These are phyloP conservation scores for Dillenia turbinata DNA, from an alignment of 164 flowering plant species.

Conservation along the genomic window DNA sequence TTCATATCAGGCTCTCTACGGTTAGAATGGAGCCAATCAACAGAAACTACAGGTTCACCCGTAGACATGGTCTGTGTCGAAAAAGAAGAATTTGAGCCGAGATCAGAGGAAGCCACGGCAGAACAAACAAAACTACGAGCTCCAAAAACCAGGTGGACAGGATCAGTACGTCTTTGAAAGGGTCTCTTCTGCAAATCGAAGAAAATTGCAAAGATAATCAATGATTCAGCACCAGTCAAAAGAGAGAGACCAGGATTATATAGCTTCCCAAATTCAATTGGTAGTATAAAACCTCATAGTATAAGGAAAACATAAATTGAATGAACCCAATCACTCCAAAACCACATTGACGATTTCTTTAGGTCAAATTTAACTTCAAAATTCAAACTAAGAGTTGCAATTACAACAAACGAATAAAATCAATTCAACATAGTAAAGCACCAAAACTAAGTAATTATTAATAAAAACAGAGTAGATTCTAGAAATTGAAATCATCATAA, in stretches of 20 bases:
- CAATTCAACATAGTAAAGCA: too few relatives aligned
- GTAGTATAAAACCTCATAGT: too few relatives aligned
- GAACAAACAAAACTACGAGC: constrained; percentile 17
- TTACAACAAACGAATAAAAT: too few relatives aligned
- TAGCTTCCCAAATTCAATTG: too few relatives aligned
- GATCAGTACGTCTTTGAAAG: constrained; percentile 15
- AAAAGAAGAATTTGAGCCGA: constrained; percentile 34
- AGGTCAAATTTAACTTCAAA: too few relatives aligned
- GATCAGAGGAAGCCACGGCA: constrained; percentile 34
- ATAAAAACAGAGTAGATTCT: too few relatives aligned
- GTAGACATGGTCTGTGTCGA: constrained; percentile 46
- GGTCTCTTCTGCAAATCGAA: constrained; percentile 48
- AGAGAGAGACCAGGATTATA: not conserved
- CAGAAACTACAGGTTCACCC: constrained; percentile 88
- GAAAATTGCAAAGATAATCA: not conserved
- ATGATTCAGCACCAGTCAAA: not conserved
- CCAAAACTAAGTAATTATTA: too few relatives aligned
- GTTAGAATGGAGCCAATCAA: constrained; percentile 91
- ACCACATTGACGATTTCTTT: too few relatives aligned
- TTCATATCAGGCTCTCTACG: constrained; percentile 74
- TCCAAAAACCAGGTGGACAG: constrained; percentile 18
- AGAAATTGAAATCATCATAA: not conserved
- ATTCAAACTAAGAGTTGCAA: too few relatives aligned
- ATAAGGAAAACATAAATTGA: too few relatives aligned
- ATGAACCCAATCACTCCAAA: too few relatives aligned